A percentile compares a stretch with the other conserved stretches of the same genome.
phyloP scores from a whole-genome alignment of 2,329 filamentous ascomycete species.

The Penicillium griseofulvum region DNA sequence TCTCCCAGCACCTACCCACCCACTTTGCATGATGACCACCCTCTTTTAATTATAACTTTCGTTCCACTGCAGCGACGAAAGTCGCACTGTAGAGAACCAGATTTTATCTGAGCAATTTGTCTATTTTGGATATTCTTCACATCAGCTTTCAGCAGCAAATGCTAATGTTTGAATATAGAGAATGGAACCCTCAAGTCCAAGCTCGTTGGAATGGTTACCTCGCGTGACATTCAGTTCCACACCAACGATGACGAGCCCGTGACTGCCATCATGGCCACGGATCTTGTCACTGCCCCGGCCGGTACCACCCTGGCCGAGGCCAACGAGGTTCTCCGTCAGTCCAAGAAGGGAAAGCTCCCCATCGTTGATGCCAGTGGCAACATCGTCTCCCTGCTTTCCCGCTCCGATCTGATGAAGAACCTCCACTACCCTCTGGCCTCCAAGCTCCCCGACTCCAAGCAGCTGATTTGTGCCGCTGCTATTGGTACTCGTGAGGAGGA shows the following conservation, averaged over 20 bases:
- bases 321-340: constrained; percentile 88
- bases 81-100: constrained; percentile 76
- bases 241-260: constrained; percentile 69
- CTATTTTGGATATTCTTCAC: constrained; percentile 9
- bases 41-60: constrained; percentile 89
- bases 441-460: constrained; percentile 94
- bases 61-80: constrained; percentile 97
- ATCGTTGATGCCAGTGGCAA: constrained; percentile 83
- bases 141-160: constrained; percentile 6
- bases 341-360: constrained; percentile 97
- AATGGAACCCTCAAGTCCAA: constrained; percentile 90
- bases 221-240: constrained; percentile 97
- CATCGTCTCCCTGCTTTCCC: constrained; percentile 85
- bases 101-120: constrained; percentile 49
- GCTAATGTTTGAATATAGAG: constrained; percentile 57
- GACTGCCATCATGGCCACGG: constrained; percentile 89
- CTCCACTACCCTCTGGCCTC: constrained; percentile 94
- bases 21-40: constrained; percentile 65
- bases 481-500: constrained; percentile 95
- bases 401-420: constrained; percentile 98
- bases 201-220: constrained; percentile 95
- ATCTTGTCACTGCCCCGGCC: constrained; percentile 80
- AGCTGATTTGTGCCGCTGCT: constrained; percentile 90
- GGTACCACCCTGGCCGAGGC: constrained; percentile 84
- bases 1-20: constrained; percentile 12